Evolutionary conservation across 2,329 filamentous ascomycete species (phyloP).

Genomic region (Beauveria caledonica): DNA sequence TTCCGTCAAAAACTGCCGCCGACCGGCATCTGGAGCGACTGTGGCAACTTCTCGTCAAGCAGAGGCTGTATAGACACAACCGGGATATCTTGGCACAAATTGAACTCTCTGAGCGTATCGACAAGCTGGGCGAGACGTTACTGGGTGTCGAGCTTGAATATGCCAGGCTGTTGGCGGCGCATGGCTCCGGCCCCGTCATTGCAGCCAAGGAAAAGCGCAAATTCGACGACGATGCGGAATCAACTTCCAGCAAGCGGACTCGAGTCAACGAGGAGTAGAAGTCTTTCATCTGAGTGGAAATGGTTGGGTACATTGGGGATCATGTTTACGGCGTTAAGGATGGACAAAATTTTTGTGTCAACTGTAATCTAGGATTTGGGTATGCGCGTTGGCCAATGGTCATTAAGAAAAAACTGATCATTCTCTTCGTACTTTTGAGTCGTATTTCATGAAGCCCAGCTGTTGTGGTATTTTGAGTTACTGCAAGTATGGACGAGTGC

Average conservation of each 20-base stretch:
- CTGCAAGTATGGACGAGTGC: slow-evolving; percentile 18
- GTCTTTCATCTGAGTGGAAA: background rate
- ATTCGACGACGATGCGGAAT: slow-evolving; percentile 22
- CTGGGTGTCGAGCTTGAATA: slow-evolving; percentile 65
- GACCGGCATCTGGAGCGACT: slow-evolving; percentile 58
- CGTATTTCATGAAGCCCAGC: slow-evolving; percentile 18
- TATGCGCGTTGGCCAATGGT: background rate
- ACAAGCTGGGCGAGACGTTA: slow-evolving; percentile 64
- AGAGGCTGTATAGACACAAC: slow-evolving; percentile 69
- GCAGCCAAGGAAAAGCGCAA: slow-evolving; percentile 39
- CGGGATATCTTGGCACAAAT: slow-evolving; percentile 62
- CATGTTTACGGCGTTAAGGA: slow-evolving; percentile 11
- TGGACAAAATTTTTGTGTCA: background rate
- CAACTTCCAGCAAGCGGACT: slow-evolving; percentile 35
- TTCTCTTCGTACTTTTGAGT: background rate
- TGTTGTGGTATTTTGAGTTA: slow-evolving; percentile 17
- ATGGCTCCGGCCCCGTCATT: slow-evolving; percentile 31
- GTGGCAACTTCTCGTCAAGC: slow-evolving; percentile 70
- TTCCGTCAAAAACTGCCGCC: slow-evolving; percentile 37
- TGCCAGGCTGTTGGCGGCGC: slow-evolving; percentile 49
- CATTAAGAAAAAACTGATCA: background rate
- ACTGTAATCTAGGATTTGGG: slow-evolving; percentile 12
- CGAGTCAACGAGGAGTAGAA: slow-evolving; percentile 29
- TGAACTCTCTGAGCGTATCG: slow-evolving; percentile 57
- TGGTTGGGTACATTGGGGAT: background rate